A percentile compares a stretch with the other conserved stretches of the same genome.
Evolutionary conservation across 345 rosid species (phyloP).

Genomic region (Lepidium sativum): DNA sequence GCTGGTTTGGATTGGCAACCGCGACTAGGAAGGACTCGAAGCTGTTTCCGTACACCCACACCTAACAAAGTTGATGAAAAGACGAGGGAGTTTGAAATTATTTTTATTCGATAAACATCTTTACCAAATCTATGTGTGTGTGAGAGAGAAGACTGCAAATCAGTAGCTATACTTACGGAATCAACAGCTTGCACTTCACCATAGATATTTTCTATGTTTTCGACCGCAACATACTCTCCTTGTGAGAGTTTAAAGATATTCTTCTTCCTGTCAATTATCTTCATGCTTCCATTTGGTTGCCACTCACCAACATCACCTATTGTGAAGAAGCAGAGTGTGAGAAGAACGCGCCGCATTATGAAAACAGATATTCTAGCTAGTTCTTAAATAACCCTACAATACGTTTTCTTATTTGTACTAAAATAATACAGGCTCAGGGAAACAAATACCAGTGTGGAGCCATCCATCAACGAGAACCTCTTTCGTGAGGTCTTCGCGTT

Average conservation of each 20-base stretch:
- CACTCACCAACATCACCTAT: slow-evolving; percentile 90
- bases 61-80: slow-evolving; percentile 30
- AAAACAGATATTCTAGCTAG: background rate
- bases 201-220: slow-evolving; percentile 75
- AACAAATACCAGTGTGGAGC: slow-evolving; percentile 78
- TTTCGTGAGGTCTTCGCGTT: slow-evolving; percentile 81
- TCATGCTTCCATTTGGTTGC: slow-evolving; percentile 89
- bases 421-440: background rate
- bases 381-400: background rate
- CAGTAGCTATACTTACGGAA: slow-evolving; percentile 35
- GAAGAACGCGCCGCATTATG: background rate
- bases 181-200: slow-evolving; percentile 52
- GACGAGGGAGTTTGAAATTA: background rate
- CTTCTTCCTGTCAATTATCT: slow-evolving; percentile 79
- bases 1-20: slow-evolving; percentile 59
- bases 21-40: slow-evolving; percentile 72
- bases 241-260: slow-evolving; percentile 87
- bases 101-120: background rate
- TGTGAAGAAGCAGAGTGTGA: background rate
- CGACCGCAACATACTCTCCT: slow-evolving; percentile 91
- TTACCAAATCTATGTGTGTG: background rate
- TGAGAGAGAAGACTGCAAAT: background rate
- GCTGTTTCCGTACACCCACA: slow-evolving; percentile 92
- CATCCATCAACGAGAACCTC: slow-evolving; percentile 90
- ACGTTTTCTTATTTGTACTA: background rate